phyloP scores from a whole-genome alignment of 305 asterid genomes.

The Fraxinus floribunda region DNA sequence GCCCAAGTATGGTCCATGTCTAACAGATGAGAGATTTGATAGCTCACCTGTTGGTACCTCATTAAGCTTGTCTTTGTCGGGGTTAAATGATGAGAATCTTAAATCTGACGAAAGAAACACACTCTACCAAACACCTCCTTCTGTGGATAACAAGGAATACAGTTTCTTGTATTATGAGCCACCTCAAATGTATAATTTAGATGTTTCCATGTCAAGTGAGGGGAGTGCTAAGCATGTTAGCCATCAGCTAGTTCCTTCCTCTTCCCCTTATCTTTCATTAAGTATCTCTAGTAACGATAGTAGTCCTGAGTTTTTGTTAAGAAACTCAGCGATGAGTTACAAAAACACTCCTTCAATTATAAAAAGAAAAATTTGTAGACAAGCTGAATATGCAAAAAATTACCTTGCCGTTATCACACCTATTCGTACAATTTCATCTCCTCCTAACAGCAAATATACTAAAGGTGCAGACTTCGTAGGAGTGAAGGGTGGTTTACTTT shows the following conservation, averaged over 20 bases:
- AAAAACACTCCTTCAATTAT: conserved; percentile 68
- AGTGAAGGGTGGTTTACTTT: conserved; percentile 27
- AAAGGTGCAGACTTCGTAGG: conserved; percentile 24
- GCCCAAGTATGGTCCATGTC: conserved; percentile 34
- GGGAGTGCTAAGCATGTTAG: conserved; percentile 19
- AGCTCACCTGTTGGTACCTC: conserved; percentile 39
- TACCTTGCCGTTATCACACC: conserved; percentile 26
- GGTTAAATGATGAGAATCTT: conserved; percentile 31
- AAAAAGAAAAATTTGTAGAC: conserved; percentile 39
- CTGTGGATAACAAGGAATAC: conserved; percentile 28
- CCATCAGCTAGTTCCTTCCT: conserved; percentile 27
- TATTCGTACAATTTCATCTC: conserved; percentile 13
- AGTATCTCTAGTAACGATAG: conserved; percentile 32
- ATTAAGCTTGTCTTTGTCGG: conserved; percentile 51
- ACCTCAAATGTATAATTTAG: conserved; percentile 30
- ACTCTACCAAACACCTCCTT: conserved; percentile 26
- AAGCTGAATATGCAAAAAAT: conserved; percentile 24
- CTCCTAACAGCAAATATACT: conserved; percentile 26
- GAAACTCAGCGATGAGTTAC: conserved; percentile 63
- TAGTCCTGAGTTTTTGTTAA: conserved; percentile 59
- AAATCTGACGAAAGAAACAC: conserved; percentile 46
- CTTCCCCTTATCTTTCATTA: conserved; percentile 35
- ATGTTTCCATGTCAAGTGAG: conserved; percentile 21
- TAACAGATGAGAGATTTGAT: conserved; percentile 25
- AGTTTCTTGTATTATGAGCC: conserved; percentile 40